Conservation (phyloP, 768 basidiomycete species). For the Kwoniella pini region DNA sequence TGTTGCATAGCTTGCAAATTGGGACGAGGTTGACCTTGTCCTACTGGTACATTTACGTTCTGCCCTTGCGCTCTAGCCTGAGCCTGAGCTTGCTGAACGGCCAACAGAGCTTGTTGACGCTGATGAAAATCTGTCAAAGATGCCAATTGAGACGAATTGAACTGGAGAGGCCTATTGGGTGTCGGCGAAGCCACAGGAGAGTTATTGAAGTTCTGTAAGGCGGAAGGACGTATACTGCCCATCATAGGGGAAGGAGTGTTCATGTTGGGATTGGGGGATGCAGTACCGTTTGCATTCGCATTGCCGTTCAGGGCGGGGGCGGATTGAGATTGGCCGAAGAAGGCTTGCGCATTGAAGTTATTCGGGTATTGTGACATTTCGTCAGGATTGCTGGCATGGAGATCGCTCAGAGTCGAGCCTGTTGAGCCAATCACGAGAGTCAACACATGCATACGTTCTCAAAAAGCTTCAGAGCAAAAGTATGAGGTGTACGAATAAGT, state of each 20-base stretch:
- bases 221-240: conserved; percentile 7
- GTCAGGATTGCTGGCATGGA: not conserved
- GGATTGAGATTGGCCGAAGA: conserved; percentile 16
- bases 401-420: not conserved
- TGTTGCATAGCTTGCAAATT: conserved; percentile 5
- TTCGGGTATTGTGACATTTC: conserved; percentile 36
- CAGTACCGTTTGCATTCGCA: not conserved
- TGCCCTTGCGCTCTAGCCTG: not conserved
- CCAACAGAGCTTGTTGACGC: conserved; percentile 18
- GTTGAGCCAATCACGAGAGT: conserved; percentile 1
- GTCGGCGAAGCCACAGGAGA: conserved; percentile 10
- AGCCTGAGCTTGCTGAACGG: conserved; percentile 7
- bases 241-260: conserved; percentile 13
- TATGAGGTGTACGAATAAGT: not conserved
- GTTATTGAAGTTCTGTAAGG: conserved; percentile 4
- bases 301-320: not conserved
- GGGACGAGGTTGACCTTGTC: conserved; percentile 7
- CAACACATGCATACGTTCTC: conserved; percentile 21
- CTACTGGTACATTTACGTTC: not conserved
- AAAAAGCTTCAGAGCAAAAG: not conserved
- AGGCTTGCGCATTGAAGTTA: conserved; percentile 14
- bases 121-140: conserved; percentile 30
- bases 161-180: conserved; percentile 14
- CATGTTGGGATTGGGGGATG: conserved; percentile 4
- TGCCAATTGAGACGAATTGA: conserved; percentile 24